Evolutionary conservation across 495 filamentous ascomycete species (phyloP).

Genomic region (Astrocystis sublimbata): DNA sequence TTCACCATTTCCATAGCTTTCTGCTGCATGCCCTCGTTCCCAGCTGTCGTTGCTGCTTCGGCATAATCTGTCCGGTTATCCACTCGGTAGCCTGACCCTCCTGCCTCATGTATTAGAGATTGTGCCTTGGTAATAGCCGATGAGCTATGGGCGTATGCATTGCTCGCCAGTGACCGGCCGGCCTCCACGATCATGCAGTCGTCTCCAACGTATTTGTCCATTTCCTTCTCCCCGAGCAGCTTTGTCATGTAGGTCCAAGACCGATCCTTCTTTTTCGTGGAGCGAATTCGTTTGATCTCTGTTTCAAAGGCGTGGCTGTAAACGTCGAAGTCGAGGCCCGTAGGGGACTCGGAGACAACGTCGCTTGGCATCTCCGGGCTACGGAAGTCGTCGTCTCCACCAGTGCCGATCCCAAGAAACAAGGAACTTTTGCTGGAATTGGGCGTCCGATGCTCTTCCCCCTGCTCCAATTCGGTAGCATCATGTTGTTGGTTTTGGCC

Average conservation of each 20-base stretch:
- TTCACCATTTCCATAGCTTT: constrained; percentile 21
- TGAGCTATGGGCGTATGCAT: constrained; percentile 10
- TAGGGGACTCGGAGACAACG: constrained; percentile 80
- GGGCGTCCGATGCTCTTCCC: constrained; percentile 56
- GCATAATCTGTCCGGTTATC: constrained; percentile 1
- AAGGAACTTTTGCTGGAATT: constrained; percentile 63
- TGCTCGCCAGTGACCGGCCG: constrained; percentile 21
- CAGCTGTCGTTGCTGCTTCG: background rate
- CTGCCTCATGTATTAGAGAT: constrained; percentile 15
- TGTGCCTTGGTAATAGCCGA: constrained; percentile 13
- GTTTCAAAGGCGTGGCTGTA: constrained; percentile 84
- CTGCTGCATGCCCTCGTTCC: constrained; percentile 2
- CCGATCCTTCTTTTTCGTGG: constrained; percentile 26
- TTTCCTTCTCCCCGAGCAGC: constrained; percentile 30
- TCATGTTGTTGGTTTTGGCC: constrained; percentile 4
- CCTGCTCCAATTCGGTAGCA: constrained; percentile 19
- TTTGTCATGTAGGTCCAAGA: constrained; percentile 33
- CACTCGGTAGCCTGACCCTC: constrained; percentile 7
- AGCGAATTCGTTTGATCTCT: constrained; percentile 72
- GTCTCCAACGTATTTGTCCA: constrained; percentile 28
- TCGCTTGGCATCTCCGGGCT: constrained; percentile 31
- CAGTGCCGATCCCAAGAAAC: constrained; percentile 74
- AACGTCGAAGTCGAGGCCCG: constrained; percentile 76
- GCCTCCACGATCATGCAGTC: constrained; percentile 34
- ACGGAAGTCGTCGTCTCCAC: constrained; percentile 44